Evolutionary conservation across 2,329 filamentous ascomycete genomes (phyloP).

Genomic region (Microdochium nivale): DNA sequence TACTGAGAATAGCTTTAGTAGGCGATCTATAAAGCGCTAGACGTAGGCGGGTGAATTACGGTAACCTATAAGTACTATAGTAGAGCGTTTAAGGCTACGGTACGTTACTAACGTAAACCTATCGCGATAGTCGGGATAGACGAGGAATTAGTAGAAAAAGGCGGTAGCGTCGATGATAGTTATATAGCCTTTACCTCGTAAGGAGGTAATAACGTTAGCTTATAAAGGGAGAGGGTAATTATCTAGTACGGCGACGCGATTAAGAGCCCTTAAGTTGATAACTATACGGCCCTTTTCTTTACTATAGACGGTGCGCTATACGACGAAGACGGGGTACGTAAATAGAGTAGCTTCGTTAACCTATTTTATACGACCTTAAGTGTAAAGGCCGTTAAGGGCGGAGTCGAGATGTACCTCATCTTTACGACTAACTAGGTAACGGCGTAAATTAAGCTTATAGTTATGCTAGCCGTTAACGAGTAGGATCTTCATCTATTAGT

Average conservation of each 20-base stretch:
- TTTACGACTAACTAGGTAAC: background rate
- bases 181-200: background rate
- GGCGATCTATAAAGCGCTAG: too few species aligned
- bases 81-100: background rate
- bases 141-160: background rate
- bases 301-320: background rate
- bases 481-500: background rate
- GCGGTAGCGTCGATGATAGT: background rate
- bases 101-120: background rate
- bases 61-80: too few species aligned
- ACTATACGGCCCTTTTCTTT: constrained; percentile 2
- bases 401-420: background rate
- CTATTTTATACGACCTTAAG: background rate
- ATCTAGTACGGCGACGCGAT: background rate
- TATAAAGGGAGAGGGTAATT: constrained; percentile 1
- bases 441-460: background rate
- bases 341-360: constrained; percentile 2
- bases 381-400: constrained; percentile 1
- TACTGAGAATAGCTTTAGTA: too few species aligned
- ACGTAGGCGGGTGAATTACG: too few species aligned
- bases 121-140: background rate
- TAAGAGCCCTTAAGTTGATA: background rate
- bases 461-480: background rate
- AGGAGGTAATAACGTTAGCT: background rate
- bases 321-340: constrained; percentile 1